phyloP scores from a whole-genome alignment of 331 rosid species.

The Stylosanthes scabra region DNA sequence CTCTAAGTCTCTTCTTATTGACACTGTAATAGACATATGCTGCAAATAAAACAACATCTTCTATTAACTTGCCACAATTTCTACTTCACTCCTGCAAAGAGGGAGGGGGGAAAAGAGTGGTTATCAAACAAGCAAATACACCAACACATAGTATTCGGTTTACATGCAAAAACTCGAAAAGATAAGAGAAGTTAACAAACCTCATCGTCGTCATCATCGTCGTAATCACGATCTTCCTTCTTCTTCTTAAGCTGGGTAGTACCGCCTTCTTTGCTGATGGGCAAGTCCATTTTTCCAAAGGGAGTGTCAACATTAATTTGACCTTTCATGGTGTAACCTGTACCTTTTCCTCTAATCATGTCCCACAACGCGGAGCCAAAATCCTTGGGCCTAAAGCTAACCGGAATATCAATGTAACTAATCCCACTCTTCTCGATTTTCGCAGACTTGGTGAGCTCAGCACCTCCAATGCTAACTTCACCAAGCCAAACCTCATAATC shows the following conservation, averaged over 20 bases:
- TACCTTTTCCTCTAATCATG: slow-evolving; percentile 93
- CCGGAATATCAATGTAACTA: slow-evolving; percentile 66
- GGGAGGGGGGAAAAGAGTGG: slow-evolving; percentile 12
- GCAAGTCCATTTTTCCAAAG: slow-evolving; percentile 90
- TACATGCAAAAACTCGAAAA: slow-evolving; percentile 15
- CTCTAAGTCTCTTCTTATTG: slow-evolving; percentile 32
- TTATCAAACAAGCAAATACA: slow-evolving; percentile 25
- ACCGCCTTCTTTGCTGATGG: slow-evolving; percentile 90
- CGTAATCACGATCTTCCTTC: slow-evolving; percentile 62
- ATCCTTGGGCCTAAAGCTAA: slow-evolving; percentile 93
- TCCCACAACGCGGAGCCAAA: slow-evolving; percentile 97
- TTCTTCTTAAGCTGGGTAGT: slow-evolving; percentile 89
- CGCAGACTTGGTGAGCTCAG: slow-evolving; percentile 70
- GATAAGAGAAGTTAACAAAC: slow-evolving; percentile 47
- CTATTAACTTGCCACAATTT: slow-evolving; percentile 14
- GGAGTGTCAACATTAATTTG: slow-evolving; percentile 86
- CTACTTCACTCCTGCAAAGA: slow-evolving; percentile 51
- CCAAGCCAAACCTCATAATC: slow-evolving; percentile 94
- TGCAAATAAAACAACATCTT: slow-evolving; percentile 36
- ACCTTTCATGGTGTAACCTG: slow-evolving; percentile 83
- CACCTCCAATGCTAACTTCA: slow-evolving; percentile 83
- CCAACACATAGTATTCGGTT: not conserved
- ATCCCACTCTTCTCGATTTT: slow-evolving; percentile 69
- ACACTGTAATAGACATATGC: slow-evolving; percentile 25
- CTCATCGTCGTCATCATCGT: slow-evolving; percentile 66